phyloP scores from a whole-genome alignment of 1,284 basidiomycete species.

The Fomes fomentarius region DNA sequence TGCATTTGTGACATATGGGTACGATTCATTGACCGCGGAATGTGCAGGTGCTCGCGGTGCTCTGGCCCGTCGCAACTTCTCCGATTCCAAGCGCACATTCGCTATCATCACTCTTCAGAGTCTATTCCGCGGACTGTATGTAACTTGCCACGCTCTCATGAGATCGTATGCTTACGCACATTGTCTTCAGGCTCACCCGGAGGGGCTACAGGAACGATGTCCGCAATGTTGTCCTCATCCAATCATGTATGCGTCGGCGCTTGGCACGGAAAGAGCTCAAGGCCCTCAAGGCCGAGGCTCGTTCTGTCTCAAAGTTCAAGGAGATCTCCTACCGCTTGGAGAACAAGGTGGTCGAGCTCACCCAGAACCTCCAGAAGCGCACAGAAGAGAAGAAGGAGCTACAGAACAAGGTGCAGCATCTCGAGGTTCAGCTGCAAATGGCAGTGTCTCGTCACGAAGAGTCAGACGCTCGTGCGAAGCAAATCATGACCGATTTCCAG shows the following conservation, averaged over 20 bases:
- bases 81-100: slow-evolving; percentile 59
- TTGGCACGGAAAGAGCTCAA: slow-evolving; percentile 88
- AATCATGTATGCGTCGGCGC: slow-evolving; percentile 91
- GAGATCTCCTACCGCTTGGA: slow-evolving; percentile 98
- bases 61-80: slow-evolving; percentile 71
- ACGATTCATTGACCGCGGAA: slow-evolving; percentile 9
- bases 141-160: slow-evolving; percentile 18
- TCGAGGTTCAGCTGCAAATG: slow-evolving; percentile 85
- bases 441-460: slow-evolving; percentile 93
- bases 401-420: slow-evolving; percentile 70
- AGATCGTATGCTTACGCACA: slow-evolving; percentile 2
- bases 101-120: slow-evolving; percentile 84
- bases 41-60: slow-evolving; percentile 81
- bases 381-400: slow-evolving; percentile 93
- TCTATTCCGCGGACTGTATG: slow-evolving; percentile 87
- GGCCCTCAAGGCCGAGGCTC: slow-evolving; percentile 86
- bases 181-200: slow-evolving; percentile 60
- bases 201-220: slow-evolving; percentile 68
- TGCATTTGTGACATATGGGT: slow-evolving; percentile 1
- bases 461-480: slow-evolving; percentile 77
- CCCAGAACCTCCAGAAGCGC: slow-evolving; percentile 92
- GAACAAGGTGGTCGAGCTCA: slow-evolving; percentile 99
- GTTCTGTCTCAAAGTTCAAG: slow-evolving; percentile 97
- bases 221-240: slow-evolving; percentile 81
- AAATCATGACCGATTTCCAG: slow-evolving; percentile 74